Base-by-base conservation (phyloP, 1,284 basidiomycete genomes). In the Earliella scabrosa region DNA sequence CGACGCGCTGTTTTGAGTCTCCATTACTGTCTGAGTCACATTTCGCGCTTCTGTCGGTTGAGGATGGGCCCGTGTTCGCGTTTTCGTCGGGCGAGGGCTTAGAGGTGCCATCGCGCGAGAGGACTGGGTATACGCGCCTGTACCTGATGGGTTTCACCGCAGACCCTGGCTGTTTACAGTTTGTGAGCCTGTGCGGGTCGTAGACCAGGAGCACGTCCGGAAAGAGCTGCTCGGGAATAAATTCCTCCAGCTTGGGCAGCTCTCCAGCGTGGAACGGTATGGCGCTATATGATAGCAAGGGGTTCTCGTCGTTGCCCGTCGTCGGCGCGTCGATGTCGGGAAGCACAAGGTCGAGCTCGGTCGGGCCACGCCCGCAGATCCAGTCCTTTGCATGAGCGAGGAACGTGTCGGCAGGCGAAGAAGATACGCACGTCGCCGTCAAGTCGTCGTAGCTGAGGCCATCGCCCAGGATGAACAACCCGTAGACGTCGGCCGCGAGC, bases 121-220 rank as follows among this genome's bases (percentile, higher is more conserved):
- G 40, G 14, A 54, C 55, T 6, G 68, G 68, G 31, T 53, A 60
- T 18, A 67, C 56, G 36, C 68, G 69, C 39, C 54, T 63, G 58
- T 71, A 71, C 27, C 56, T 61, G 32, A 50, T 45, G 4, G 59
- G 56, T 9, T 50, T 34, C 13, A 7, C 29, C 29, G 29, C 29
- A 31, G 6, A 9, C 5, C 21, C 20, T 20, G 23, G 2, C 16
- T 32, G 26, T 18, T 16, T 13, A 23, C 46, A 45, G 16, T 29
- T 39, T 7, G 59, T 58, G 34, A 59, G 38, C 36, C 52, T 35
- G 36, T 63, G 52, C 4, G 61, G 62, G 48, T 71, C 68, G 58
- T 71, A 64, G 6, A 74, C 73, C 27, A 71, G 50, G 4, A 76
- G 63, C 4, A 60, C 39, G 29, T 75, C 72, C 10, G 73, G 74